phyloP scores from a whole-genome alignment of 257 asterid genomes.

The Coffea eugenioides region DNA sequence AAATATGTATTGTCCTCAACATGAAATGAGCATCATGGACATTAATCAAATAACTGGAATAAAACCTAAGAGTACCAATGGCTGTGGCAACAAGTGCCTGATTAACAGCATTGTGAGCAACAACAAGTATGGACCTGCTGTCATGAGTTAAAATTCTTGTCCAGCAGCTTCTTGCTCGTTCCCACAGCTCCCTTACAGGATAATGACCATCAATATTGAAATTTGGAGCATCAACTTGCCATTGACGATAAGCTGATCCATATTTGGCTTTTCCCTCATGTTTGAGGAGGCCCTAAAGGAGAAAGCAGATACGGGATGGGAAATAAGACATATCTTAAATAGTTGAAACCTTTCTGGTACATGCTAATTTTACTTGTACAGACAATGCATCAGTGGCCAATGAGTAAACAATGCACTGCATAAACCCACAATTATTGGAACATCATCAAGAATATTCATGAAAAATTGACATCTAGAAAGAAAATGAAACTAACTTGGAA shows the following conservation, averaged over 20 bases:
- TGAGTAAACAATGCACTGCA: conserved; percentile 1
- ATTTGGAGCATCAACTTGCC: conserved; percentile 91
- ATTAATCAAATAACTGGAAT: neutral
- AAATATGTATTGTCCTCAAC: neutral
- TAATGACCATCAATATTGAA: conserved; percentile 84
- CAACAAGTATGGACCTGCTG: conserved; percentile 76
- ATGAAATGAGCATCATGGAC: neutral
- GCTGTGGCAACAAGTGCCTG: conserved; percentile 98
- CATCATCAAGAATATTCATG: neutral
- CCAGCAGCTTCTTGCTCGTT: conserved; percentile 88
- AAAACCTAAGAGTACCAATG: conserved; percentile 45
- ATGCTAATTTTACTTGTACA: neutral
- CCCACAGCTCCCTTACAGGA: conserved; percentile 94
- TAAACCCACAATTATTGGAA: neutral
- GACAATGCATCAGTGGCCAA: neutral
- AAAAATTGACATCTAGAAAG: neutral
- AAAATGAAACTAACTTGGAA: conserved; percentile 64
- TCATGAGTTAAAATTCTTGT: conserved; percentile 63
- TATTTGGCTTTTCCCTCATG: conserved; percentile 78
- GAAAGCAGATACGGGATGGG: conserved; percentile 8
- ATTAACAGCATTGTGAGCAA: conserved; percentile 97
- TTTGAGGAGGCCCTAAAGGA: conserved; percentile 75
- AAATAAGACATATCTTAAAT: neutral
- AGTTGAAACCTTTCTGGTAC: neutral
- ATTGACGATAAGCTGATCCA: conserved; percentile 79